Percentiles rank a stretch among this genome's conserved stretches.
phyloP scores from a whole-genome alignment of 2,329 filamentous ascomycete genomes.

The Phyllosticta capitalensis region DNA sequence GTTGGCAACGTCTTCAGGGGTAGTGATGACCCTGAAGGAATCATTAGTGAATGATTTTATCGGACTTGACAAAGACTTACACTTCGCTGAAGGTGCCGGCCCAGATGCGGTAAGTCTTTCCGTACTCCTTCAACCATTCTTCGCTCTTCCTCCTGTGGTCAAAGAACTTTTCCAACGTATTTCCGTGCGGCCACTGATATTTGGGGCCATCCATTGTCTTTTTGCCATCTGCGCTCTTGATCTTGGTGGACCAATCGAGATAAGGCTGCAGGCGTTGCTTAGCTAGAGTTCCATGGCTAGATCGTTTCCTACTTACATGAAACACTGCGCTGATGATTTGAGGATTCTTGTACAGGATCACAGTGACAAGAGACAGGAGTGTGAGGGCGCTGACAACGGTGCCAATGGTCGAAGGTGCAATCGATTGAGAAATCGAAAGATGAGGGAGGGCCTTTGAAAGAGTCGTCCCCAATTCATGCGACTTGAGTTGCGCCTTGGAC shows the following conservation, averaged over 20 bases:
- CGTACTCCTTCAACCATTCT: conserved; percentile 2
- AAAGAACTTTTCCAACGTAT: conserved; percentile 11
- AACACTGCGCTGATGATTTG: not conserved
- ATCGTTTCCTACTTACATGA: not conserved
- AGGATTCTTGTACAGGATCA: not conserved
- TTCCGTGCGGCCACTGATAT: conserved; percentile 5
- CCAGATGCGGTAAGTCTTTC: conserved; percentile 10
- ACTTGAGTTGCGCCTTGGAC: not conserved
- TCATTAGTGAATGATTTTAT: not conserved
- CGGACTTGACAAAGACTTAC: not conserved
- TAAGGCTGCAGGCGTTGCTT: not conserved
- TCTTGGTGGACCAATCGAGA: not conserved
- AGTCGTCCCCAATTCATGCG: not conserved
- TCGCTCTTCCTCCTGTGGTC: not conserved
- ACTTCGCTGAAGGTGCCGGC: conserved; percentile 1
- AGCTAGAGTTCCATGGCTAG: not conserved
- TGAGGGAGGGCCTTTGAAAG: not conserved
- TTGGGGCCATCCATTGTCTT: conserved; percentile 4
- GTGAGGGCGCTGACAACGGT: not conserved
- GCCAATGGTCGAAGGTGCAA: not conserved
- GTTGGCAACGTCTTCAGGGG: conserved; percentile 3
- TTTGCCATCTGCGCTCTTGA: not conserved
- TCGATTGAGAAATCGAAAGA: not conserved
- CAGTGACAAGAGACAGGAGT: not conserved
- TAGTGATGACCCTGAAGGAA: not conserved